Conservation (phyloP, 352 stramenopile genomes). For the Pythium rishiriense region DNA sequence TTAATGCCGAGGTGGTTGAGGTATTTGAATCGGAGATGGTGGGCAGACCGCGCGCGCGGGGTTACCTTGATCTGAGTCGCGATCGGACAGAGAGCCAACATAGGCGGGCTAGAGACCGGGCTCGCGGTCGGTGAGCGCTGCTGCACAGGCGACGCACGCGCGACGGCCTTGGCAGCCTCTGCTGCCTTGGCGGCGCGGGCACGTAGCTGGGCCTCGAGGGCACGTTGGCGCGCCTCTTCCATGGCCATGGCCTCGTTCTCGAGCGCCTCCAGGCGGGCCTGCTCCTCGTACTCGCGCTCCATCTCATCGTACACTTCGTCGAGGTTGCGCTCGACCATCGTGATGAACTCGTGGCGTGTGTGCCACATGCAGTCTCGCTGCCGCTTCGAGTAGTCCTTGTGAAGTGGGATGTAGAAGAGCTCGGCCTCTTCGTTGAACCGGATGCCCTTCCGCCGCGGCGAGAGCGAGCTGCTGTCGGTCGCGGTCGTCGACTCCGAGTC, state of each 20-base stretch:
- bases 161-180: conserved; percentile 15
- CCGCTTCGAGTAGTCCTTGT: conserved; percentile 84
- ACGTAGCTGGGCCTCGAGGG: conserved; percentile 36
- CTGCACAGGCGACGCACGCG: conserved; percentile 33
- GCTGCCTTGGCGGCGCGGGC: conserved; percentile 26
- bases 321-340: conserved; percentile 89
- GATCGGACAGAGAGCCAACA: conserved; percentile 45
- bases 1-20: conserved; percentile 86
- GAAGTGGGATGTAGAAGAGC: conserved; percentile 85
- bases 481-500: conserved; percentile 27
- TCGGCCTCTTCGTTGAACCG: conserved; percentile 78
- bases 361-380: conserved; percentile 88
- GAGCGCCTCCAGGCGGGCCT: conserved; percentile 53
- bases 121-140: conserved; percentile 9
- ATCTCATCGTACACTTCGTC: conserved; percentile 88
- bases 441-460: conserved; percentile 42
- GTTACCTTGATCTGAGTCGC: conserved; percentile 74
- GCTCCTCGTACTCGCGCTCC: conserved; percentile 83
- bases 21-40: conserved; percentile 88
- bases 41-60: conserved; percentile 64
- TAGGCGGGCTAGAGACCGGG: conserved; percentile 36
- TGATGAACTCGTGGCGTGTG: conserved; percentile 75
- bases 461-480: conserved; percentile 4
- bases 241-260: conserved; percentile 76
- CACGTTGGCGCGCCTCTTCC: conserved; percentile 63